Evolutionary conservation across 176 grass and related monocot genomes (phyloP).

Genomic region (Bolboschoenus planiculmis): DNA sequence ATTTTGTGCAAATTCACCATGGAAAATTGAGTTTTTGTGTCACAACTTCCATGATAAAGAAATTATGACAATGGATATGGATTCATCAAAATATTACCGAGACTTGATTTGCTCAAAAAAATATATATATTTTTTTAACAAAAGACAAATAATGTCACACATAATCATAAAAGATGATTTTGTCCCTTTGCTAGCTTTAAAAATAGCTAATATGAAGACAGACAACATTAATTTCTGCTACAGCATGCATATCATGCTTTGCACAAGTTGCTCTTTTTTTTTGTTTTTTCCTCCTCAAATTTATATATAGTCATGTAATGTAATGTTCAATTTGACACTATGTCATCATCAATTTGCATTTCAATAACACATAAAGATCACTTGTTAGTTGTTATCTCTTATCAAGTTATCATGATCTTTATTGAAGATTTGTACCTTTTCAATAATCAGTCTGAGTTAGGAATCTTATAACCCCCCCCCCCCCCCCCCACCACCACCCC

Average conservation of each 20-base stretch:
- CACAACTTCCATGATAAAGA: too few species aligned
- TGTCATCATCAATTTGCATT: background rate
- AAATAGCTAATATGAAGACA: background rate
- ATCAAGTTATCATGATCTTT: background rate
- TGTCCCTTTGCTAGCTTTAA: background rate
- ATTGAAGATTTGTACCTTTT: background rate
- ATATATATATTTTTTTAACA: too few species aligned
- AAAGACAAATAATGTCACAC: background rate
- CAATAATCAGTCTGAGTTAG: background rate
- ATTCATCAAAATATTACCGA: background rate
- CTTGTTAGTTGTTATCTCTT: background rate
- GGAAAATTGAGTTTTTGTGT: too few species aligned
- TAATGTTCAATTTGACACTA: background rate
- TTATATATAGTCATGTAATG: background rate
- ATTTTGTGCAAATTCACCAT: too few species aligned
- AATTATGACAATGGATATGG: too few species aligned
- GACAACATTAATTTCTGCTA: background rate
- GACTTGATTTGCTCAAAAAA: too few species aligned
- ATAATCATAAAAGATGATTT: background rate
- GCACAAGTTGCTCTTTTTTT: background rate
- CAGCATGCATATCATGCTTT: background rate
- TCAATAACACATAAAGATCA: background rate
- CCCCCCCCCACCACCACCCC: too few species aligned
- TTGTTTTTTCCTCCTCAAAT: too few species aligned
- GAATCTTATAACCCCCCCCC: background rate